Evolutionary conservation across 305 asterid genomes (phyloP).

Genomic region (Andrographis paniculata): DNA sequence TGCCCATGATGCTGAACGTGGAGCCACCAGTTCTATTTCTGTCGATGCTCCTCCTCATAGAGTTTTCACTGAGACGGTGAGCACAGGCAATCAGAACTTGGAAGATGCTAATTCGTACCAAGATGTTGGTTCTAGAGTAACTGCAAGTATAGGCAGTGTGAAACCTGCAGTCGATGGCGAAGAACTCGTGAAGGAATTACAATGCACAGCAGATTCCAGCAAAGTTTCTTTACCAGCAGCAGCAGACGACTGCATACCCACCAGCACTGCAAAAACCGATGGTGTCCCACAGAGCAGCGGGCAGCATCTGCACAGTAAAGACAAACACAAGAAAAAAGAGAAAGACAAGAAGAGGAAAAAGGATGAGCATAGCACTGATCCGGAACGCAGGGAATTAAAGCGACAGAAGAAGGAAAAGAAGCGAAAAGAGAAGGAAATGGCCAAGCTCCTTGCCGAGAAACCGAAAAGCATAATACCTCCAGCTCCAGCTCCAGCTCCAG

Average conservation of each 20-base stretch:
- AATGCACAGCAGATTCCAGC: slow-evolving; percentile 95
- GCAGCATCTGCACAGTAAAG: slow-evolving; percentile 16
- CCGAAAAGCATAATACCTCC: slow-evolving; percentile 25
- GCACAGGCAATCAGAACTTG: slow-evolving; percentile 54
- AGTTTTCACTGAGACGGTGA: slow-evolving; percentile 37
- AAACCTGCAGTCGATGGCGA: slow-evolving; percentile 54
- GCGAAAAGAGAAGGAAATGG: slow-evolving; percentile 81
- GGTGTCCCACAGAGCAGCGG: slow-evolving; percentile 30
- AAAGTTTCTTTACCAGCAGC: slow-evolving; percentile 34
- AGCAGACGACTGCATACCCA: slow-evolving; percentile 23
- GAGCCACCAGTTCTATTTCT: slow-evolving; percentile 83
- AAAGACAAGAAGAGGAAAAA: slow-evolving; percentile 28
- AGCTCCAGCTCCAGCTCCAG: too few species aligned
- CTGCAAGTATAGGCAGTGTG: slow-evolving; percentile 88
- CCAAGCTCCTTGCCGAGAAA: slow-evolving; percentile 47
- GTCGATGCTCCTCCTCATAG: slow-evolving; percentile 73
- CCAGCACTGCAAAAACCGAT: slow-evolving; percentile 23
- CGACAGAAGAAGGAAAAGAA: slow-evolving; percentile 47
- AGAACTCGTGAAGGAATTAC: slow-evolving; percentile 62
- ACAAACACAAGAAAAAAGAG: slow-evolving; percentile 28
- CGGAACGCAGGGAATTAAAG: too few species aligned
- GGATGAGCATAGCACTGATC: too few species aligned
- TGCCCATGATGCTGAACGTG: slow-evolving; percentile 56
- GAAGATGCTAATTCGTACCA: slow-evolving; percentile 86
- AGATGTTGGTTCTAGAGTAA: slow-evolving; percentile 90